A percentile compares a stretch with the other conserved stretches of the same genome.
These are phyloP conservation scores for Aureobasidium sp. DNA, from an alignment of 2,329 filamentous ascomycete species.

Conservation along the genomic window DNA sequence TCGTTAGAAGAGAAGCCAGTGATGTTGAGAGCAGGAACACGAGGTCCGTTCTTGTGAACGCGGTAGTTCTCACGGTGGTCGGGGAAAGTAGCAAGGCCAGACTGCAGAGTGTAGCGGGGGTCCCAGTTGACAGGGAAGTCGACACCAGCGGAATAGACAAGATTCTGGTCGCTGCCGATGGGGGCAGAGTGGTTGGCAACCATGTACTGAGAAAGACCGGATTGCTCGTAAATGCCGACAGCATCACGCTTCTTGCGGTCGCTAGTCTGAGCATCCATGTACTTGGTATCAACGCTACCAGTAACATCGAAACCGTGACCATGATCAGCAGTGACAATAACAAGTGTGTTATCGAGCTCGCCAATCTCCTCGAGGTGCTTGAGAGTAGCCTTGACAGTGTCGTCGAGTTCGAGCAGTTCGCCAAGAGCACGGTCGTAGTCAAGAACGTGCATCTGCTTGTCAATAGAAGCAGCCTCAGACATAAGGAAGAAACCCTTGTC, in stretches of 20 bases:
- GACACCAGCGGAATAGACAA: slow-evolving; percentile 62
- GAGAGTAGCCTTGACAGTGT: slow-evolving; percentile 71
- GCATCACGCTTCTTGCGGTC: slow-evolving; percentile 70
- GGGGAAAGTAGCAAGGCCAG: slow-evolving; percentile 63
- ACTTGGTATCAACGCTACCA: slow-evolving; percentile 73
- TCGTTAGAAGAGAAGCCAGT: slow-evolving; percentile 43
- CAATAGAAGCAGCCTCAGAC: slow-evolving; percentile 77
- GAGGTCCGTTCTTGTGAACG: slow-evolving; percentile 60
- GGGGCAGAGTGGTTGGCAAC: slow-evolving; percentile 63
- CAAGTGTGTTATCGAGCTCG: slow-evolving; percentile 66
- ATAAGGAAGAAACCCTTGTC: slow-evolving; percentile 71
- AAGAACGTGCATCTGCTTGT: slow-evolving; percentile 82
- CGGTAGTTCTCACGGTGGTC: slow-evolving; percentile 72
- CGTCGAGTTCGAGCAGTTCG: slow-evolving; percentile 78
- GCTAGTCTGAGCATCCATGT: slow-evolving; percentile 57
- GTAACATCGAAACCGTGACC: slow-evolving; percentile 86
- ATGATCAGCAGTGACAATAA: slow-evolving; percentile 80
- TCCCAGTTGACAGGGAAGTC: slow-evolving; percentile 82
- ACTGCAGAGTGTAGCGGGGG: slow-evolving; percentile 72
- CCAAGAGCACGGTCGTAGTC: slow-evolving; percentile 82
- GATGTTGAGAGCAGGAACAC: slow-evolving; percentile 52
- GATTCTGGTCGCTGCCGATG: slow-evolving; percentile 54
- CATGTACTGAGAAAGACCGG: slow-evolving; percentile 69
- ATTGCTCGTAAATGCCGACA: slow-evolving; percentile 65
- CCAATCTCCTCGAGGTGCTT: slow-evolving; percentile 59